phyloP scores from a whole-genome alignment of 768 basidiomycete species.

The Collybia nuda region DNA sequence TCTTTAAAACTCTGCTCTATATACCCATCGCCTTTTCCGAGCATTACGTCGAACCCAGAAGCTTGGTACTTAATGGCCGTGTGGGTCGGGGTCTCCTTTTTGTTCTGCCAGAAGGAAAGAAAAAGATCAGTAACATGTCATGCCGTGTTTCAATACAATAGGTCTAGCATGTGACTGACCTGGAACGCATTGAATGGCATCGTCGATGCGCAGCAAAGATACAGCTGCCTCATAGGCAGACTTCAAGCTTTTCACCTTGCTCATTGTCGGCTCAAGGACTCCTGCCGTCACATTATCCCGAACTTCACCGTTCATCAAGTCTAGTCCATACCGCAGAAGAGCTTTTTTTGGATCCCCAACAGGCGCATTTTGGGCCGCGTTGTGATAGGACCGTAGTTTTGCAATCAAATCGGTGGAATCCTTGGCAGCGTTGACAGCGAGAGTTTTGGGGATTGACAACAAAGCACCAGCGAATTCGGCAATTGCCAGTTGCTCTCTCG shows the following conservation, averaged over 20 bases:
- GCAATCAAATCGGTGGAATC: constrained; percentile 98
- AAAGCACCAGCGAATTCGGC: constrained; percentile 97
- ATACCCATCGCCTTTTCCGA: background rate
- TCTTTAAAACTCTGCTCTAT: too few relatives aligned
- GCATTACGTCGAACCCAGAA: background rate
- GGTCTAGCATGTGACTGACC: constrained; percentile 46
- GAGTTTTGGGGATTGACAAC: constrained; percentile 93
- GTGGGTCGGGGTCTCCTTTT: constrained; percentile 69
- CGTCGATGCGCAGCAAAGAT: constrained; percentile 91
- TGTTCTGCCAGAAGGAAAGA: constrained; percentile 47
- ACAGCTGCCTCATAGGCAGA: constrained; percentile 97
- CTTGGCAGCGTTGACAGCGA: constrained; percentile 97
- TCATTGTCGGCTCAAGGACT: constrained; percentile 93
- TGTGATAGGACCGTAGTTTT: constrained; percentile 95
- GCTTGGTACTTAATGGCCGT: constrained; percentile 57
- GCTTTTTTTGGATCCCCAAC: constrained; percentile 89
- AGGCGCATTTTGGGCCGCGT: constrained; percentile 91
- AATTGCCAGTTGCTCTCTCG: constrained; percentile 96
- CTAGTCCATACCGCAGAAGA: constrained; percentile 90
- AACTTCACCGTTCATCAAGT: constrained; percentile 91
- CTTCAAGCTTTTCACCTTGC: constrained; percentile 96
- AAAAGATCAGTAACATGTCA: constrained; percentile 12
- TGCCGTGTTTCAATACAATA: constrained; percentile 4
- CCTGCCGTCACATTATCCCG: constrained; percentile 94
- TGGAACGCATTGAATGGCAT: constrained; percentile 89